A percentile compares a stretch with the other conserved stretches of the same genome.
Evolutionary conservation across 495 filamentous ascomycete species (phyloP).

Genomic region (Diplogelasinospora grovesii): DNA sequence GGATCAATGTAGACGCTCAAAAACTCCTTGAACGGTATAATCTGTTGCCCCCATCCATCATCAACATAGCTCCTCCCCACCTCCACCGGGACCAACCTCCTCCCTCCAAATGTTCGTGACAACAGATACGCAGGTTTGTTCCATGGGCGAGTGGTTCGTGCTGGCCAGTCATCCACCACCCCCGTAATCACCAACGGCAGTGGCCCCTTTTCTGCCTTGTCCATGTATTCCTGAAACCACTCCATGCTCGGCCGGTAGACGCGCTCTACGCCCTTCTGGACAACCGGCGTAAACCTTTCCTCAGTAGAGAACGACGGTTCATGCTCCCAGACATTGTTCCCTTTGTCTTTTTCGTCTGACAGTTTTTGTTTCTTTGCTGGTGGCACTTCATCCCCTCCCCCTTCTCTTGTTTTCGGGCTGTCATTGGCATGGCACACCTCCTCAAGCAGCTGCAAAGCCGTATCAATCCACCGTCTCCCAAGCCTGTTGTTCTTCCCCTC

Average conservation of each 20-base stretch:
- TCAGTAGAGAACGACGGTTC: conserved; percentile 34
- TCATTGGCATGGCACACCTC: conserved; percentile 11
- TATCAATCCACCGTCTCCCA: conserved; percentile 55
- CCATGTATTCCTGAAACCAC: conserved; percentile 59
- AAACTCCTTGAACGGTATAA: conserved; percentile 72
- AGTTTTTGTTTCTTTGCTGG: conserved; percentile 21
- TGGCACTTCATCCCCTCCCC: not conserved
- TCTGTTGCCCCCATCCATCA: conserved; percentile 75
- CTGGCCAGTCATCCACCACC: conserved; percentile 68
- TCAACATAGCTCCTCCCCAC: conserved; percentile 87
- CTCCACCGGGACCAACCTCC: conserved; percentile 80
- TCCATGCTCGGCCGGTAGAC: conserved; percentile 46
- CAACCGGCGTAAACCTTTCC: conserved; percentile 37
- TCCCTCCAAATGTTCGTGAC: conserved; percentile 65
- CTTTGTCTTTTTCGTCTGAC: conserved; percentile 2
- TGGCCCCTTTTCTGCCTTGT: conserved; percentile 24
- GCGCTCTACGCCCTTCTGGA: conserved; percentile 29
- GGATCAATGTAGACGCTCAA: conserved; percentile 49
- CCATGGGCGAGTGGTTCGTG: conserved; percentile 64
- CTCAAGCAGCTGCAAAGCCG: conserved; percentile 42
- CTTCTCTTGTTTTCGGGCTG: conserved; percentile 1
- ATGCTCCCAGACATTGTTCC: conserved; percentile 6
- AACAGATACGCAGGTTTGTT: conserved; percentile 66
- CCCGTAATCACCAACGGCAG: conserved; percentile 65
- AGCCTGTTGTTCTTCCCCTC: no score